Percentiles rank a stretch among this genome's conserved stretches.
Conservation (phyloP, 225 moss, liverwort and hornwort genomes). For the Pleurozium schreberi region DNA sequence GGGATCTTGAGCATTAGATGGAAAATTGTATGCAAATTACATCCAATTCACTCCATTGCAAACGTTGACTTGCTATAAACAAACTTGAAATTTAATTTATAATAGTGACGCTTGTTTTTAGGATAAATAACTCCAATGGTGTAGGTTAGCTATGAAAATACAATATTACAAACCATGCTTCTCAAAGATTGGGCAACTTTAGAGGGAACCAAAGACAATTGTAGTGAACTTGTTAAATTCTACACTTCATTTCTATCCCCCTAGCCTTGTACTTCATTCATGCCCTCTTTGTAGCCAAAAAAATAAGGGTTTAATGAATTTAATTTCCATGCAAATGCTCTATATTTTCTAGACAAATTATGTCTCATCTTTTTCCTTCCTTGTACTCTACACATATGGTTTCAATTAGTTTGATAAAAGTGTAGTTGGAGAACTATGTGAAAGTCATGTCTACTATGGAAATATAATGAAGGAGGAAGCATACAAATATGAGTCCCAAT, state of each 20-base stretch:
- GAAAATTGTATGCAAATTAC: background rate
- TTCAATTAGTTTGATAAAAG: background rate
- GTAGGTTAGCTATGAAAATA: background rate
- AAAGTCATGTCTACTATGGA: background rate
- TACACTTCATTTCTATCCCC: background rate
- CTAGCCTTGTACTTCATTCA: background rate
- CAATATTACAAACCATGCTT: background rate
- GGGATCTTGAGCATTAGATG: background rate
- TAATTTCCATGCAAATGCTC: background rate
- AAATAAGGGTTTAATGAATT: background rate
- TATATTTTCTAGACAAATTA: background rate
- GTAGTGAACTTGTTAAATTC: background rate
- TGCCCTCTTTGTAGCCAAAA: background rate
- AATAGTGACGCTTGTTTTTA: background rate
- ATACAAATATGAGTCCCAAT: background rate
- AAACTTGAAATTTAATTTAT: background rate
- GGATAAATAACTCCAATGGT: background rate
- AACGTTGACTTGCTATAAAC: background rate
- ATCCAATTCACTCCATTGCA: background rate
- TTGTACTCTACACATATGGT: background rate
- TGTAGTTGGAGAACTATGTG: rapidly evolving
- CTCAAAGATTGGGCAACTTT: background rate
- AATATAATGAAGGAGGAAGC: background rate
- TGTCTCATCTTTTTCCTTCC: background rate
- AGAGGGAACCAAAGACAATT: background rate